phyloP scores from a whole-genome alignment of 495 filamentous ascomycete species.

The Darksidea phi region DNA sequence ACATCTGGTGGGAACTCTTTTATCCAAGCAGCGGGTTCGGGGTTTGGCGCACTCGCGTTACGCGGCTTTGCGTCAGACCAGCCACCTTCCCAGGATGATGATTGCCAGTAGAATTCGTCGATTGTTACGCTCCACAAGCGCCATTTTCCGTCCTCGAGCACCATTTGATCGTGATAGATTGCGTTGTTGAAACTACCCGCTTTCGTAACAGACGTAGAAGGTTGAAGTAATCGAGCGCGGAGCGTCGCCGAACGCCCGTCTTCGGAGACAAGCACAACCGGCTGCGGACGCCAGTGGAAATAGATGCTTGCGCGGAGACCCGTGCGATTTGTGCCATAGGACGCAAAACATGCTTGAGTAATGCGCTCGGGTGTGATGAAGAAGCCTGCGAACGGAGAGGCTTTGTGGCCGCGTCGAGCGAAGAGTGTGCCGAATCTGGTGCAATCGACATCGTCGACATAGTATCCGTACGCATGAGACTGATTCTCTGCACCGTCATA shows the following conservation, averaged over 20 bases:
- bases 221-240: slow-evolving; percentile 21
- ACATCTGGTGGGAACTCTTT: slow-evolving; percentile 27
- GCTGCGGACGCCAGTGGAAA: slow-evolving; percentile 31
- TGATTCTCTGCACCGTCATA: slow-evolving; percentile 25
- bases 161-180: slow-evolving; percentile 32
- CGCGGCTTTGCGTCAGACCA: slow-evolving; percentile 19
- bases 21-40: slow-evolving; percentile 11
- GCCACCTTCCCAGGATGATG: slow-evolving; percentile 18
- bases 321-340: slow-evolving; percentile 12
- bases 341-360: slow-evolving; percentile 16
- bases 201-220: slow-evolving; percentile 11
- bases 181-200: slow-evolving; percentile 25
- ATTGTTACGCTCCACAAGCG: slow-evolving; percentile 29
- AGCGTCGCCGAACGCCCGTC: slow-evolving; percentile 31
- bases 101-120: slow-evolving; percentile 32
- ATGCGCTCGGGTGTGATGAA: slow-evolving; percentile 13
- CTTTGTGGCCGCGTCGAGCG: slow-evolving; percentile 18
- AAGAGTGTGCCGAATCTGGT: slow-evolving; percentile 12
- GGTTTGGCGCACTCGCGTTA: slow-evolving; percentile 14
- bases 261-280: slow-evolving; percentile 25
- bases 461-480: slow-evolving; percentile 23
- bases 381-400: slow-evolving; percentile 21
- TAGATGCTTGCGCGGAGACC: slow-evolving; percentile 14
- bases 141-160: slow-evolving; percentile 29
- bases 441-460: slow-evolving; percentile 25